Percentiles rank a stretch among this genome's conserved stretches.
Conservation (phyloP, 495 filamentous ascomycete species). For the Penicillium waksmanii region DNA sequence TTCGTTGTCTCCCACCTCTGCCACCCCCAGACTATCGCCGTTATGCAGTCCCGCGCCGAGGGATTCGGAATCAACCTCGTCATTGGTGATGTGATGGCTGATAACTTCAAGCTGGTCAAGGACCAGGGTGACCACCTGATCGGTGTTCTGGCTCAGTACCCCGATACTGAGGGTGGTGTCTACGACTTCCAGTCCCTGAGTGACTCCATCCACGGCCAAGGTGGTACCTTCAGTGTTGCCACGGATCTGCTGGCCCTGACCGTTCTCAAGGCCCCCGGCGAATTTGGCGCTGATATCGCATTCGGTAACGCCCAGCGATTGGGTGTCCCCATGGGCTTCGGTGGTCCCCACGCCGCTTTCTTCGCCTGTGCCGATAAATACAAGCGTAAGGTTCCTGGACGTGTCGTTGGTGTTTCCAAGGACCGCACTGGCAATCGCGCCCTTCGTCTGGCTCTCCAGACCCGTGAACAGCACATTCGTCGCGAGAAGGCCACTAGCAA, state of each 20-base stretch:
- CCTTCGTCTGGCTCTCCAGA: slow-evolving; percentile 89
- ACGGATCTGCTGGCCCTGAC: slow-evolving; percentile 93
- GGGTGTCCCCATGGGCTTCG: slow-evolving; percentile 92
- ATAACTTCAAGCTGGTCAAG: slow-evolving; percentile 65
- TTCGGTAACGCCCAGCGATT: slow-evolving; percentile 96
- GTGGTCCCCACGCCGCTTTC: slow-evolving; percentile 96
- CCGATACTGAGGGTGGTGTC: slow-evolving; percentile 84
- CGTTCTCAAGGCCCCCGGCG: slow-evolving; percentile 85
- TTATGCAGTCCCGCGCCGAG: slow-evolving; percentile 85
- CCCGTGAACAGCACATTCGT: slow-evolving; percentile 95
- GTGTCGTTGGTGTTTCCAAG: slow-evolving; percentile 90
- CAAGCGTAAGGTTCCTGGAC: slow-evolving; percentile 95
- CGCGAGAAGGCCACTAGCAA: slow-evolving; percentile 99
- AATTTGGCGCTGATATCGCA: slow-evolving; percentile 96
- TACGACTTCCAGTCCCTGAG: slow-evolving; percentile 74
- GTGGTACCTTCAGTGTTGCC: slow-evolving; percentile 83
- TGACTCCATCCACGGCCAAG: slow-evolving; percentile 76
- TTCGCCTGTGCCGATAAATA: slow-evolving; percentile 91
- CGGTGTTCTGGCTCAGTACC: slow-evolving; percentile 93
- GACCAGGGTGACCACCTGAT: slow-evolving; percentile 81
- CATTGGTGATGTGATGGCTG: slow-evolving; percentile 68
- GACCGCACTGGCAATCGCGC: slow-evolving; percentile 84
- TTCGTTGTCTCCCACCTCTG: slow-evolving; percentile 83
- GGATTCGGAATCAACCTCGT: slow-evolving; percentile 88
- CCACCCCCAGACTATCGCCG: slow-evolving; percentile 88